Evolutionary conservation across 345 rosid genomes (phyloP).

Genomic region (Fremontodendron californicum): DNA sequence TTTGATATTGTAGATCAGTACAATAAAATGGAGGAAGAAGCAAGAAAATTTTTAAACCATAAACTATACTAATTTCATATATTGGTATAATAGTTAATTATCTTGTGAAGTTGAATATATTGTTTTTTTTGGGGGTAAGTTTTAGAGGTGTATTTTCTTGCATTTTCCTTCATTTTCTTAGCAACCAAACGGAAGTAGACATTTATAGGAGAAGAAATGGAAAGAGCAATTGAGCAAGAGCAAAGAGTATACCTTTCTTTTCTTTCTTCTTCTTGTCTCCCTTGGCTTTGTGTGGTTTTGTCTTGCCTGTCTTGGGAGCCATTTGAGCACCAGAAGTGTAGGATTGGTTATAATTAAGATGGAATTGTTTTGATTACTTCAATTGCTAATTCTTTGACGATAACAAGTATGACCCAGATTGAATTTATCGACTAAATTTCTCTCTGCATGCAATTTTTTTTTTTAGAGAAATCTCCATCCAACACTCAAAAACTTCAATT

Average conservation of each 20-base stretch:
- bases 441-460: slow-evolving; percentile 14
- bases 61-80: background rate
- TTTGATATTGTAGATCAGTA: background rate
- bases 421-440: slow-evolving; percentile 25
- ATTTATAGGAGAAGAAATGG: background rate
- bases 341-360: background rate
- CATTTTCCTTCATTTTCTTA: slow-evolving; percentile 18
- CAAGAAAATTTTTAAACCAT: background rate
- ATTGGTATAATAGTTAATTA: too few relatives aligned
- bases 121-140: background rate
- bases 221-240: too few relatives aligned
- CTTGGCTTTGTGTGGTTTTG: slow-evolving; percentile 66
- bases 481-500: background rate
- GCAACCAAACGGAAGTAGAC: slow-evolving; percentile 17
- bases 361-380: background rate
- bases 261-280: slow-evolving; percentile 87
- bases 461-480: slow-evolving; percentile 17
- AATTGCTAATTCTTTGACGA: background rate
- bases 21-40: background rate
- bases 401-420: slow-evolving; percentile 18
- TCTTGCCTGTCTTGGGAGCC: slow-evolving; percentile 89
- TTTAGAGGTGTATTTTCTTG: background rate
- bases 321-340: slow-evolving; percentile 36
- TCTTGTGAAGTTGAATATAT: background rate
- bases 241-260: slow-evolving; percentile 60